Evolutionary conservation across 768 basidiomycete species (phyloP).

Genomic region (Clavulina sp.): DNA sequence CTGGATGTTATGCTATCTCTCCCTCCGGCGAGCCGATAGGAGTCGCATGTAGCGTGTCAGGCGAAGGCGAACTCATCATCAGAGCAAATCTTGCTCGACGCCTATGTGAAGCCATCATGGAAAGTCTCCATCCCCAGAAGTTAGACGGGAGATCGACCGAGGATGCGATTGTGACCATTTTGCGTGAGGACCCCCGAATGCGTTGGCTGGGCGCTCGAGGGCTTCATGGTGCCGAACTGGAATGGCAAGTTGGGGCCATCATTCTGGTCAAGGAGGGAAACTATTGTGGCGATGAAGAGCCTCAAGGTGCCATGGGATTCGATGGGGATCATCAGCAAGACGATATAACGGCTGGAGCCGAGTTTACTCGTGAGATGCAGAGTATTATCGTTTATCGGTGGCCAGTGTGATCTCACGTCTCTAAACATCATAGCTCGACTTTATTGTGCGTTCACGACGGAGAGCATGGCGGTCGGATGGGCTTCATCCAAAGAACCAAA

Average conservation of each 20-base stretch:
- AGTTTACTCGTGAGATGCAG: not conserved
- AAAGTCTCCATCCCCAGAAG: too few relatives aligned
- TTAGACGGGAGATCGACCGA: constrained; percentile 17
- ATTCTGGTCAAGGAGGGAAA: constrained; percentile 35
- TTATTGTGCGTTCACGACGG: constrained; percentile 74
- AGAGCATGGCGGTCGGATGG: constrained; percentile 67
- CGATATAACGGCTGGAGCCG: not conserved
- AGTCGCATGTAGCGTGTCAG: constrained; percentile 53
- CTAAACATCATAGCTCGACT: constrained; percentile 32
- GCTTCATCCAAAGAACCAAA: constrained; percentile 34
- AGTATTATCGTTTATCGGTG: not conserved
- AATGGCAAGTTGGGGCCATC: constrained; percentile 44
- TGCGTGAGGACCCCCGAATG: constrained; percentile 18
- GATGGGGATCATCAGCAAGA: not conserved
- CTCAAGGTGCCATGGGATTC: not conserved
- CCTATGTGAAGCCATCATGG: not conserved
- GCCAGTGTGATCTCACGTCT: not conserved
- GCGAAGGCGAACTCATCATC: not conserved
- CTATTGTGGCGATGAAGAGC: constrained; percentile 12
- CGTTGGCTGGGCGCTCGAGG: constrained; percentile 11
- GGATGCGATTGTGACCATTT: constrained; percentile 42
- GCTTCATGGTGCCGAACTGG: constrained; percentile 22
- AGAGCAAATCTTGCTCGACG: not conserved
- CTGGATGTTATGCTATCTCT: constrained; percentile 54
- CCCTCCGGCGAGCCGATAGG: constrained; percentile 12